A percentile compares a stretch with the other conserved stretches of the same genome.
Evolutionary conservation across 768 basidiomycete genomes (phyloP).

Genomic region (Trametopsis cervina): DNA sequence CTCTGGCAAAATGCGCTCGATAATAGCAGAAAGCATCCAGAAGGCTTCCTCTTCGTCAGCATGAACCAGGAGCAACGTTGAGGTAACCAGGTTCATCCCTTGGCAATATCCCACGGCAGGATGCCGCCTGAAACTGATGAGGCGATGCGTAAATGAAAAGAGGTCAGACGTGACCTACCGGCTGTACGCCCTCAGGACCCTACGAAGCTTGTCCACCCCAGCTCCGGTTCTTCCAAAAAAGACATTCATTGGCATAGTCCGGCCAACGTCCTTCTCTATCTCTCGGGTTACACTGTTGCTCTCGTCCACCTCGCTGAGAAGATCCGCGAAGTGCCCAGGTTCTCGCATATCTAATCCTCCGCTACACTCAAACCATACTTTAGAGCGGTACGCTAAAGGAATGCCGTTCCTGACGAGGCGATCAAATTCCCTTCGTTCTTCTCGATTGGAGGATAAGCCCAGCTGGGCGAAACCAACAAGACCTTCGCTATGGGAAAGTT

Average conservation of each 20-base stretch:
- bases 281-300: slow-evolving; percentile 54
- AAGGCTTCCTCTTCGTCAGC: slow-evolving; percentile 97
- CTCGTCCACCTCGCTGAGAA: slow-evolving; percentile 42
- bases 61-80: slow-evolving; percentile 86
- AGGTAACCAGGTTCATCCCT: slow-evolving; percentile 93
- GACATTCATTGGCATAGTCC: slow-evolving; percentile 90
- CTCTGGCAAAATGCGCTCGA: slow-evolving; percentile 83
- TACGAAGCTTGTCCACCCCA: slow-evolving; percentile 85
- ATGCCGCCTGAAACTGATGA: slow-evolving; percentile 59
- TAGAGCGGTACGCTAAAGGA: slow-evolving; percentile 80
- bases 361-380: slow-evolving; percentile 91
- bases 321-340: slow-evolving; percentile 83
- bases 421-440: slow-evolving; percentile 76
- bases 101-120: slow-evolving; percentile 91
- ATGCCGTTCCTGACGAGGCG: slow-evolving; percentile 79
- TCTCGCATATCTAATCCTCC: slow-evolving; percentile 89
- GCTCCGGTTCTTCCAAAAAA: slow-evolving; percentile 97
- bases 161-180: slow-evolving; percentile 46
- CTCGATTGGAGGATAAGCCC: slow-evolving; percentile 58
- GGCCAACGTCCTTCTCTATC: slow-evolving; percentile 93
- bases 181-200: slow-evolving; percentile 89
- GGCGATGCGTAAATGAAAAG: not conserved
- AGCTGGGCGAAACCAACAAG: slow-evolving; percentile 89
- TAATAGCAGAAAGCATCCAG: slow-evolving; percentile 86
- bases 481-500: slow-evolving; percentile 75